phyloP scores from a whole-genome alignment of 2,329 filamentous ascomycete species.

The Plenodomus lindquistii region DNA sequence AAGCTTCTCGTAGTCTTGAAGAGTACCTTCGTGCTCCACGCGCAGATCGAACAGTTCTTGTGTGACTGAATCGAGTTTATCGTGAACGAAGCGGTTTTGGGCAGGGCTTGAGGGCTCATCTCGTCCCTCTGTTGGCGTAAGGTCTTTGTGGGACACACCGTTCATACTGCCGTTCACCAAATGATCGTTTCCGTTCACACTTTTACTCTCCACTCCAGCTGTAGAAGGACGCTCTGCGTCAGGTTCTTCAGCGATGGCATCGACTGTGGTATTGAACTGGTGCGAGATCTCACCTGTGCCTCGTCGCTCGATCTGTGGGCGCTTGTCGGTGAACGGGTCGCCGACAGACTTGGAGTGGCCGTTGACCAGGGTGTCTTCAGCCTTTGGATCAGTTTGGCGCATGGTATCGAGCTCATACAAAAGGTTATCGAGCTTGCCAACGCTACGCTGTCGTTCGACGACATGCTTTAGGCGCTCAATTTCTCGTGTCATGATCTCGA shows the following conservation, averaged over 20 bases:
- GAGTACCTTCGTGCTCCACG: conserved; percentile 83
- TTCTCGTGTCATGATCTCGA: conserved; percentile 95
- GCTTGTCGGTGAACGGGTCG: conserved; percentile 38
- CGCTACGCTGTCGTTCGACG: conserved; percentile 89
- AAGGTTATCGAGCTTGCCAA: conserved; percentile 91
- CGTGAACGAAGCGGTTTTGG: conserved; percentile 82
- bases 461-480: conserved; percentile 93
- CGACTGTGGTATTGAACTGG: conserved; percentile 38
- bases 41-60: conserved; percentile 90
- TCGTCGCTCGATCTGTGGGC: conserved; percentile 26
- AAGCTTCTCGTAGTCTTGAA: conserved; percentile 79
- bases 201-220: conserved; percentile 22
- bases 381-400: conserved; percentile 41
- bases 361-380: conserved; percentile 36
- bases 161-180: conserved; percentile 11
- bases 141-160: conserved; percentile 15
- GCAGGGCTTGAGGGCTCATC: conserved; percentile 69
- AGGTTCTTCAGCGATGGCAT: conserved; percentile 44
- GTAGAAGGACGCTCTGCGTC: conserved; percentile 36
- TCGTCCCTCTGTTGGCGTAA: conserved; percentile 23
- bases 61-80: conserved; percentile 88
- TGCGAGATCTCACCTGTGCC: conserved; percentile 28
- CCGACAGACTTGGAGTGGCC: conserved; percentile 40
- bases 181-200: conserved; percentile 16
- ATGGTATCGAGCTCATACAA: conserved; percentile 82